Evolutionary conservation across 306 rosid genomes (phyloP), one percentile per base, ranked within the genome.

Genomic region (Potentilla sterilis): DNA sequence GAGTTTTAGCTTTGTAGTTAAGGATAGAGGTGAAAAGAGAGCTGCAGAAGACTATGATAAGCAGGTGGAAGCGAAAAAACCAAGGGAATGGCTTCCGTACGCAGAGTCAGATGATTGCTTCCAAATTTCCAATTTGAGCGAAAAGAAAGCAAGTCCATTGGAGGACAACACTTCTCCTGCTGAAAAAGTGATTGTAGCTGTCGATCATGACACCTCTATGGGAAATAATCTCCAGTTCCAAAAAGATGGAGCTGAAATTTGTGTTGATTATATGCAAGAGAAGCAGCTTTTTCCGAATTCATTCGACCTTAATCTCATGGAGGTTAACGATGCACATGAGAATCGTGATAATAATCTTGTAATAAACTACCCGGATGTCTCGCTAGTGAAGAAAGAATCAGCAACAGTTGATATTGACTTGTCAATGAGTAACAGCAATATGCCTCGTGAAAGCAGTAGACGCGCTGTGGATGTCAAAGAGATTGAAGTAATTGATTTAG

Each of bases 401-500:
- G 71, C 83, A 61, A 87, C 95, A 0, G 74, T 87, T 75, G 95
- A 80, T 79, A 81, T 90, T 62, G 93, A 87, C 86, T 84, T 94
- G 82, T 81, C 96, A 80, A 88, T 88, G 70, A 86, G 83, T 76
- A 92, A 78, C 49, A 70, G 88, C 78, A 81, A 77, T 78, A 81
- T 80, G 75, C 73, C 92, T 67, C 81, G 86, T 49, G 88, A 80
- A 73, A 86, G 81, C 78, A 84, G 77, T 81, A 85, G 86, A 76
- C 82, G 77, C 61, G 18, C 79, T 57, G 40, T 86, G 78, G 80
- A 61, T 71, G 82, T 84, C 81, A 95, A 90, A 81, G 92, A 85
- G 89, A 95, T 95, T 82, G 98, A 95, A 89, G 88, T 95, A 67
- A 95, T 95, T 77, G 97, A 95, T 86, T 85, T 95, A 62, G 98